phyloP scores from a whole-genome alignment of 1,284 basidiomycete species.

The Rhodotorula sp. region DNA sequence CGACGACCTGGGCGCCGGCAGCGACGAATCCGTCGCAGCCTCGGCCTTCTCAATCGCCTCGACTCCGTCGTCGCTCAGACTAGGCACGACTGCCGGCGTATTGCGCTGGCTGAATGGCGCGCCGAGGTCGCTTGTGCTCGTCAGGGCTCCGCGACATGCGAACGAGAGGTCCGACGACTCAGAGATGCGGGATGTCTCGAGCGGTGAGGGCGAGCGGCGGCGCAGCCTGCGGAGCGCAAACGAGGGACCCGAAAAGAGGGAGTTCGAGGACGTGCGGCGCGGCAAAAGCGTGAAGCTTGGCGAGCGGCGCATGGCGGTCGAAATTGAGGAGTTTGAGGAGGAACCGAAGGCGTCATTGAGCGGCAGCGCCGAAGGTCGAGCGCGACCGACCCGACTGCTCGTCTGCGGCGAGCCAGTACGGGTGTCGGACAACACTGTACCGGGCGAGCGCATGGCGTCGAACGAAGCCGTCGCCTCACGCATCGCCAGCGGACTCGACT shows the following conservation, averaged over 20 bases:
- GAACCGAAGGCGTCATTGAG: background rate
- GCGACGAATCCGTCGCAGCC: background rate
- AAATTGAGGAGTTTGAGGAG: background rate
- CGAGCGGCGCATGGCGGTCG: background rate
- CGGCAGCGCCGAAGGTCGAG: background rate
- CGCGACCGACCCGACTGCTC: background rate
- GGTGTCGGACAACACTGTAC: background rate
- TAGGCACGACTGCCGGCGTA: background rate
- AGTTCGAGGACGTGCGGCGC: background rate
- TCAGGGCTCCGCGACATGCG: slow-evolving; percentile 10
- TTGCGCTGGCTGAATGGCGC: background rate
- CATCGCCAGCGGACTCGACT: background rate
- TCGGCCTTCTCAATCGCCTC: background rate
- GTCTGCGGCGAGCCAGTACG: background rate
- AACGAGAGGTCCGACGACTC: slow-evolving; percentile 22
- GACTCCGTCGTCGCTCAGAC: background rate
- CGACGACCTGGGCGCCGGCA: background rate
- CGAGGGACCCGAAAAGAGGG: background rate
- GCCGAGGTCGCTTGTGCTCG: background rate
- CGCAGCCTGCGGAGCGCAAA: slow-evolving; percentile 2
- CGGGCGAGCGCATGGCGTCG: background rate
- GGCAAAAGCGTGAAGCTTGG: background rate
- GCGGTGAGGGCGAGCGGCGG: background rate
- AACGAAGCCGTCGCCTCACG: background rate
- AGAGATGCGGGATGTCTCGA: background rate